Evolutionary conservation across 768 basidiomycete species (phyloP).

Genomic region (Mycena chlorophos): DNA sequence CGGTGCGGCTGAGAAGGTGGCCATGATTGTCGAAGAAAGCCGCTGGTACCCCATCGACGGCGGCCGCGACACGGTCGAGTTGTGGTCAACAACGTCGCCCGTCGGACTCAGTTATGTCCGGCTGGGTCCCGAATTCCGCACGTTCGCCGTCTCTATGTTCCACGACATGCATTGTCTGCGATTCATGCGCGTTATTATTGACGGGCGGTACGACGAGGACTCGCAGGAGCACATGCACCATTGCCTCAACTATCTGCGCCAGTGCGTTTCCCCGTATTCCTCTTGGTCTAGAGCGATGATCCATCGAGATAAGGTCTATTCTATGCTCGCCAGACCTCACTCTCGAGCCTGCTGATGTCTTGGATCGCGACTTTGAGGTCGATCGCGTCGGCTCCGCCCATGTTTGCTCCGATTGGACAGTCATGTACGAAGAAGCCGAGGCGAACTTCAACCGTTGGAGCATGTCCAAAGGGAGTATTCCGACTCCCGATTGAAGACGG

Average conservation of each 20-base stretch:
- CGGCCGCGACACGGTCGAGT: constrained; percentile 23
- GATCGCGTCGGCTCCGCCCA: neutral
- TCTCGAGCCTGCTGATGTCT: constrained; percentile 2
- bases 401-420: neutral
- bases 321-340: constrained; percentile 15
- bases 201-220: constrained; percentile 5
- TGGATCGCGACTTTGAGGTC: neutral
- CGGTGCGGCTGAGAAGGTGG: constrained; percentile 11
- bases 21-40: constrained; percentile 30
- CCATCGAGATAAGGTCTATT: neutral
- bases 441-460: neutral
- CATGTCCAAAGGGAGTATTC: too few relatives aligned
- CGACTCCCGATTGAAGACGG: too few relatives aligned
- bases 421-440: neutral
- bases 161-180: constrained; percentile 37
- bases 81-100: constrained; percentile 30
- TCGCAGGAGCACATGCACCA: constrained; percentile 20
- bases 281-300: neutral
- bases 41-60: constrained; percentile 27
- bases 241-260: constrained; percentile 26
- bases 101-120: constrained; percentile 33
- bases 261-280: neutral
- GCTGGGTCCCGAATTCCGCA: constrained; percentile 29
- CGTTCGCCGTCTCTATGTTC: constrained; percentile 33
- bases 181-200: constrained; percentile 17